phyloP scores from a whole-genome alignment of 2,329 filamentous ascomycete species.

The Hypocreales sp. region DNA sequence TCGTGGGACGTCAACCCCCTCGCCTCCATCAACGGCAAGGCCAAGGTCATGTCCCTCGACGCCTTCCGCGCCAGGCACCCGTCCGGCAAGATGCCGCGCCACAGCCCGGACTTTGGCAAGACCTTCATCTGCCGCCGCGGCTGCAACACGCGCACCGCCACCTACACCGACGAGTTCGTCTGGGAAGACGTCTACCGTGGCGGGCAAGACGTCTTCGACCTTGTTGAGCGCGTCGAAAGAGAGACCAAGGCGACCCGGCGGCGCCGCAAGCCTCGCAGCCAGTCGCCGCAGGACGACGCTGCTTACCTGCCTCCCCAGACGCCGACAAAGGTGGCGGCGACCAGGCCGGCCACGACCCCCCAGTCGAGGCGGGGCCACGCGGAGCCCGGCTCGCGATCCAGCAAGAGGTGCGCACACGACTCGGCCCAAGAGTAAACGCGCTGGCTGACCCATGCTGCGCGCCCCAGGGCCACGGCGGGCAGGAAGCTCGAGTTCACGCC shows the following conservation, averaged over 20 bases:
- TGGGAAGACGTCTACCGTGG: conserved; percentile 78
- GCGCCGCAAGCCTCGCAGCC: conserved; percentile 14
- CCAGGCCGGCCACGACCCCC: conserved; percentile 12
- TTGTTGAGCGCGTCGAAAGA: conserved; percentile 53
- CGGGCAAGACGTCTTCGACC: conserved; percentile 42
- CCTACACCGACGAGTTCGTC: conserved; percentile 79
- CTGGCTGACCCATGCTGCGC: conserved; percentile 24
- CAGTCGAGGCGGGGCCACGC: conserved; percentile 13
- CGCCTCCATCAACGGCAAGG: conserved; percentile 80
- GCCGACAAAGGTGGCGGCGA: conserved; percentile 17
- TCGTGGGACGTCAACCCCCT: conserved; percentile 80
- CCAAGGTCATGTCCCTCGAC: conserved; percentile 58
- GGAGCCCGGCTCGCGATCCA: conserved; percentile 15
- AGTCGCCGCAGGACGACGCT: conserved; percentile 14
- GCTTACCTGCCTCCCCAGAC: conserved; percentile 19
- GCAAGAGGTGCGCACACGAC: conserved; percentile 11
- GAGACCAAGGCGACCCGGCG: conserved; percentile 53
- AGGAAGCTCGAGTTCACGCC: conserved; percentile 92
- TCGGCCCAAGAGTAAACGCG: background rate
- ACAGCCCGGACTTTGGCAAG: conserved; percentile 63
- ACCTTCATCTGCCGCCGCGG: conserved; percentile 81
- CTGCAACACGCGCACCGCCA: conserved; percentile 76
- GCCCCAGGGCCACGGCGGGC: conserved; percentile 21
- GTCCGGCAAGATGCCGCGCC: conserved; percentile 56
- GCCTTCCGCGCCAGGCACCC: conserved; percentile 57